Percentiles rank a stretch among this genome's conserved stretches.
Conservation (phyloP, 1,139 yeast species). For the Wickerhamomyces sp. region DNA sequence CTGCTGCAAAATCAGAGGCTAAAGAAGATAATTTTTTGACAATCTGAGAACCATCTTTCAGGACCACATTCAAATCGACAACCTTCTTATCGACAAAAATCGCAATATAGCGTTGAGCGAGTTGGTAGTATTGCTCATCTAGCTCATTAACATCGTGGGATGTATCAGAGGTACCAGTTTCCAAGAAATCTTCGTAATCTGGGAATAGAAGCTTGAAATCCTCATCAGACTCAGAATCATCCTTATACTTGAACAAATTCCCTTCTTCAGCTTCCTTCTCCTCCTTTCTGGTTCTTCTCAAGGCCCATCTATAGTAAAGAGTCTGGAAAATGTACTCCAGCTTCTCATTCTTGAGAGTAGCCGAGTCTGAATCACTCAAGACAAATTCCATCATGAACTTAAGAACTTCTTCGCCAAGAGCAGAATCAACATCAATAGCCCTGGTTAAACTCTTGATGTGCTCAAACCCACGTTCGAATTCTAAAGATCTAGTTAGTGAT, state of each 20-base stretch:
- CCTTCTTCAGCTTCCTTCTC: constrained; percentile 56
- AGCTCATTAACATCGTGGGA: constrained; percentile 22
- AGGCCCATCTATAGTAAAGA: constrained; percentile 76
- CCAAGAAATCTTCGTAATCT: constrained; percentile 68
- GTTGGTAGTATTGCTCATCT: constrained; percentile 30
- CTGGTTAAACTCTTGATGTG: constrained; percentile 37
- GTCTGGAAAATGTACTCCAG: constrained; percentile 48
- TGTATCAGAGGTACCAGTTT: constrained; percentile 28
- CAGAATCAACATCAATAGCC: constrained; percentile 38
- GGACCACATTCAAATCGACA: constrained; percentile 27
- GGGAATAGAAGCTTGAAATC: constrained; percentile 81
- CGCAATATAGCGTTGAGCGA: constrained; percentile 34
- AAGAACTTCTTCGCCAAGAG: constrained; percentile 43
- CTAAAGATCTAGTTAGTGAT: constrained; percentile 23
- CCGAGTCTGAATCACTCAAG: constrained; percentile 7
- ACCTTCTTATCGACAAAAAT: constrained; percentile 25
- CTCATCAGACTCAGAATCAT: constrained; percentile 62
- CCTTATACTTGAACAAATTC: constrained; percentile 56
- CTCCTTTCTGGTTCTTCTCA: constrained; percentile 61
- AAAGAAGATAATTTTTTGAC: constrained; percentile 25
- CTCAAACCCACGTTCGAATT: constrained; percentile 28
- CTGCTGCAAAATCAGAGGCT: constrained; percentile 24
- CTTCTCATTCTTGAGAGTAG: constrained; percentile 20
- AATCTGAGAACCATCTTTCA: constrained; percentile 41
- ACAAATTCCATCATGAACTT: constrained; percentile 35